Conservation (phyloP, 2,329 filamentous ascomycete species). For the Hypoxylon sp. region DNA sequence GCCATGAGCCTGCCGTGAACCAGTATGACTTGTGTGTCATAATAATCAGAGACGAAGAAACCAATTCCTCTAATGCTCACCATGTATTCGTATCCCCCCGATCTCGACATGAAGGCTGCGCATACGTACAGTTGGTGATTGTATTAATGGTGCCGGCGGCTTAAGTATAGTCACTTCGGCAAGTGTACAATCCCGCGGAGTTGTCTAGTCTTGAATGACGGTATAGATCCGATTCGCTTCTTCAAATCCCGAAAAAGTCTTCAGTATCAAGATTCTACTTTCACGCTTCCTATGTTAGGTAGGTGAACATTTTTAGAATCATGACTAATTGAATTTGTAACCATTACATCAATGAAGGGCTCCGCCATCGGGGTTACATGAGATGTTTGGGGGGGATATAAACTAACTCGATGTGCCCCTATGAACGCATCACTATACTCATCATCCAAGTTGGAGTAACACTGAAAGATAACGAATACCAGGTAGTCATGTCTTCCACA, state of each 20-base stretch:
- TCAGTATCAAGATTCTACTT: too few species aligned
- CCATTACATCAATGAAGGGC: conserved; percentile 5
- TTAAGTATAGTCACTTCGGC: conserved; percentile 21
- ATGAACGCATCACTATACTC: conserved; percentile 4
- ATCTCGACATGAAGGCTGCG: not conserved
- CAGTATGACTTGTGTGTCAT: not conserved
- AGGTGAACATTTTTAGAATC: conserved; percentile 13
- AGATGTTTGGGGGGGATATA: conserved; percentile 29
- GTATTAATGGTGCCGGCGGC: conserved; percentile 7
- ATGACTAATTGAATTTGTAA: conserved; percentile 30
- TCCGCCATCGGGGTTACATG: conserved; percentile 25
- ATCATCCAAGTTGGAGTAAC: not conserved
- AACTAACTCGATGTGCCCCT: conserved; percentile 5
- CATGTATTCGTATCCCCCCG: conserved; percentile 17
- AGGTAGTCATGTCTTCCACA: conserved; percentile 38
- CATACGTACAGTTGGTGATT: conserved; percentile 7
- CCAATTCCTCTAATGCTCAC: conserved; percentile 11
- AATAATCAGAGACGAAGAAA: conserved; percentile 20
- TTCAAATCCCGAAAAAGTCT: conserved; percentile 26
- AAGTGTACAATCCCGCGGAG: conserved; percentile 28
- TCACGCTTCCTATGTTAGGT: too few species aligned
- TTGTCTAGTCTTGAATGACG: conserved; percentile 4
- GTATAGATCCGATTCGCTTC: conserved; percentile 19
- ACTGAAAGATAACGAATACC: not conserved
- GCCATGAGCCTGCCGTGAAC: not conserved